A percentile compares a stretch with the other conserved stretches of the same genome.
phyloP scores from a whole-genome alignment of 805 yeast genomes.

The Hanseniaspora nectarophila region DNA sequence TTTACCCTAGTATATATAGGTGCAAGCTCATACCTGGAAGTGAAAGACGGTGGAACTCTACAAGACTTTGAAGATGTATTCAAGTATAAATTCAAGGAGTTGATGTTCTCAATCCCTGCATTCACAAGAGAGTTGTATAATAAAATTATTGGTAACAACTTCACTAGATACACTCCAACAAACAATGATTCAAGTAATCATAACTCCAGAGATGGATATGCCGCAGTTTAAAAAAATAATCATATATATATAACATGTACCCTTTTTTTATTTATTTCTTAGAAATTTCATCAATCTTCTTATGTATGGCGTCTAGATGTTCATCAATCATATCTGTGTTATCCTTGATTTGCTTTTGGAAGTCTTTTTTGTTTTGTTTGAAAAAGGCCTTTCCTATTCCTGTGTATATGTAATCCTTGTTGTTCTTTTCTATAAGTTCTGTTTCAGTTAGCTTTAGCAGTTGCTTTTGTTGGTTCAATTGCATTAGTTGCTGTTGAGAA shows the following conservation, averaged over 20 bases:
- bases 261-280: constrained; percentile 30
- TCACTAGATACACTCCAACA: constrained; percentile 5
- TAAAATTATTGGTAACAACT: constrained; percentile 46
- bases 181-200: constrained; percentile 10
- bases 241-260: neutral
- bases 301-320: constrained; percentile 45
- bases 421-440: constrained; percentile 35
- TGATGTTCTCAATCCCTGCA: constrained; percentile 48
- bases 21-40: constrained; percentile 60
- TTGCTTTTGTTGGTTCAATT: constrained; percentile 29
- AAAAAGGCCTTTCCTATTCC: constrained; percentile 73
- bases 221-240: constrained; percentile 72
- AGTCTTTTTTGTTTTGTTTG: constrained; percentile 30
- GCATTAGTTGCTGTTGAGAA: constrained; percentile 24
- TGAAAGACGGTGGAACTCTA: constrained; percentile 50
- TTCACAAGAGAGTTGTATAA: constrained; percentile 56
- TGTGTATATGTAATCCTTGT: constrained; percentile 56
- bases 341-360: constrained; percentile 36
- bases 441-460: constrained; percentile 45
- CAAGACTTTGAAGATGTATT: constrained; percentile 67
- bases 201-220: constrained; percentile 69
- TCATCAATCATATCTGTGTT: constrained; percentile 49
- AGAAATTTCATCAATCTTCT: constrained; percentile 60
- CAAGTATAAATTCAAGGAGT: constrained; percentile 51
- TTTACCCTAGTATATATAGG: constrained; percentile 62